Evolutionary conservation across 257 asterid genomes (phyloP), one percentile per base, ranked within the genome.

Genomic region (Nicotiana otophora): DNA sequence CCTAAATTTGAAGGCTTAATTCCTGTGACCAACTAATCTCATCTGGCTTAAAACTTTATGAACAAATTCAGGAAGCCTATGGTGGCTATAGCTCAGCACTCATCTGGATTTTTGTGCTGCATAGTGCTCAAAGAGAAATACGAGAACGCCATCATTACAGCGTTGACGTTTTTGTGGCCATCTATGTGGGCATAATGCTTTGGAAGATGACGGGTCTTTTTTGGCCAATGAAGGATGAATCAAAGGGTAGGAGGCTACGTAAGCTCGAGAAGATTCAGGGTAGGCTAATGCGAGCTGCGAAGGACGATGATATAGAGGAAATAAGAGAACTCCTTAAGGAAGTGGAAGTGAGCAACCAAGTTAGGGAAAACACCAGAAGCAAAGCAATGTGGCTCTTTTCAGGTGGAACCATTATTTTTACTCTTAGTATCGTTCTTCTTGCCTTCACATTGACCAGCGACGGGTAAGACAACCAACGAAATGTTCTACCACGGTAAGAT

Each of bases 91-190:
- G 90, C 81, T 94, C 99, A 4, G 91, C 86, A 26, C 79, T 96
- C 20, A 94, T 96, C 82, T 96, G 99, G 98, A 67, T 89, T 63
- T 91, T 96, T 7, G 97, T 96, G 81, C 80, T 92, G 54, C 99
- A 96, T 88, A 96, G 98, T 39, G 97, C 97, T 74, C 99, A 96
- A 85, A 87, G 98, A 79, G 99, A 96, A 82, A 93, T 96, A 85
- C 87, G 99, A 17, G 99, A 96, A 83, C 98, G 99, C 82, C 90
- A 96, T 90, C 99, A 96, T 80, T 96, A 96, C 82, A 93, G 91
- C n/a, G 98, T 91, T 53, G 99, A 96, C 46, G 91, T 95, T 83
- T 66, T 96, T 42, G 85, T 96, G 42, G 99, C 98, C 80, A 91
- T 96, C 83, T 96, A 94, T 87, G 92, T 96, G 98, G 98, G 98